Evolutionary conservation across 208 protist genomes (phyloP).

Genomic region (Kentomonas sorsogonicus): DNA sequence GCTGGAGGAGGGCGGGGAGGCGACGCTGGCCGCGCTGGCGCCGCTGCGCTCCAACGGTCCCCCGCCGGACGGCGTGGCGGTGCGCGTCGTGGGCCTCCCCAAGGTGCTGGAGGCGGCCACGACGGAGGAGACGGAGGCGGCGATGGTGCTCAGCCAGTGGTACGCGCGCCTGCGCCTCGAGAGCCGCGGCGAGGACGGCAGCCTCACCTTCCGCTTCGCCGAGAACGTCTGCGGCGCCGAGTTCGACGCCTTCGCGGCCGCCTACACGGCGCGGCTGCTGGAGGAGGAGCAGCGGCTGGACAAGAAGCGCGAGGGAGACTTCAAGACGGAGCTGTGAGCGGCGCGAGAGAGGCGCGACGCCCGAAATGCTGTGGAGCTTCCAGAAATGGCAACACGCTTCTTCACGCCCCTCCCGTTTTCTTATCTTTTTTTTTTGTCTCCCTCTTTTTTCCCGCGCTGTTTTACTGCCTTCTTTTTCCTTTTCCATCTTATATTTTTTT

Average conservation of each 20-base stretch:
- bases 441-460: too few relatives aligned
- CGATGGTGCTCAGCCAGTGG: constrained; percentile 67
- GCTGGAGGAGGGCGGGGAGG: constrained; percentile 30
- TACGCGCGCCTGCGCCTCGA: constrained; percentile 38
- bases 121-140: constrained; percentile 36
- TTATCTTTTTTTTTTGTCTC: too few relatives aligned
- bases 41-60: constrained; percentile 25
- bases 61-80: constrained; percentile 20
- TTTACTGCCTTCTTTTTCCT: too few relatives aligned
- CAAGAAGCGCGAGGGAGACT: constrained; percentile 30
- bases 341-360: too few relatives aligned
- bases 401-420: too few relatives aligned
- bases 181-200: constrained; percentile 28
- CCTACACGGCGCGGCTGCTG: constrained; percentile 42
- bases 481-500: too few relatives aligned
- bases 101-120: constrained; percentile 65
- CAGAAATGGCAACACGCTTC: too few relatives aligned
- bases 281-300: constrained; percentile 51
- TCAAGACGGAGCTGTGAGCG: too few relatives aligned
- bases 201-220: constrained; percentile 50
- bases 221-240: constrained; percentile 41
- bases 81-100: constrained; percentile 53
- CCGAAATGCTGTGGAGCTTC: too few relatives aligned
- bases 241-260: constrained; percentile 32
- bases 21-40: constrained; percentile 45